phyloP scores from a whole-genome alignment of 495 filamentous ascomycete genomes.

The Penicillium argentinense region DNA sequence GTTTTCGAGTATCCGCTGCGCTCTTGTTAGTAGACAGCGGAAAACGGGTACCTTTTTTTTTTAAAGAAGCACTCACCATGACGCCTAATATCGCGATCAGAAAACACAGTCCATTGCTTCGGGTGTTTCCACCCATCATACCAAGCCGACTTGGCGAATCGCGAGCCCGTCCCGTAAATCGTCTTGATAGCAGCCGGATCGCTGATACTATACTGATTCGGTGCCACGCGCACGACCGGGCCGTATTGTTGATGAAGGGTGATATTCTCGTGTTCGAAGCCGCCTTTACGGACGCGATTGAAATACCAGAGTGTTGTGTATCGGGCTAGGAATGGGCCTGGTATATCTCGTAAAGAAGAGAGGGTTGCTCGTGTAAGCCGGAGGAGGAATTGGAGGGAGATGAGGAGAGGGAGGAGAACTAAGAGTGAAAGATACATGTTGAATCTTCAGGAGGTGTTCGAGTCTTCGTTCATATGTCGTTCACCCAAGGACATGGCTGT shows the following conservation, averaged over 20 bases:
- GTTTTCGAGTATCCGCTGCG: slow-evolving; percentile 34
- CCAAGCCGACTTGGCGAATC: slow-evolving; percentile 41
- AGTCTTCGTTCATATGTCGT: neutral
- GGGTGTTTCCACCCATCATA: slow-evolving; percentile 43
- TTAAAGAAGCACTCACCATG: slow-evolving; percentile 30
- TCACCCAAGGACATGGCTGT: neutral
- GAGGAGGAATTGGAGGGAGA: slow-evolving; percentile 12
- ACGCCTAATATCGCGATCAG: slow-evolving; percentile 40
- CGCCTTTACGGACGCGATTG: slow-evolving; percentile 36
- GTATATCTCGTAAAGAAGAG: slow-evolving; percentile 43
- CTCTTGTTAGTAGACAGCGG: no score
- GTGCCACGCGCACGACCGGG: slow-evolving; percentile 47
- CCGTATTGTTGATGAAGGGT: slow-evolving; percentile 42
- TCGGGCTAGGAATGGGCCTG: slow-evolving; percentile 53
- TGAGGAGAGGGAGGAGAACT: slow-evolving; percentile 10
- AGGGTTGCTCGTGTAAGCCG: slow-evolving; percentile 20
- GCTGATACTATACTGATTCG: slow-evolving; percentile 51
- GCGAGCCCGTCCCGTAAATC: slow-evolving; percentile 44
- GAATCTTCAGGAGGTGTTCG: neutral
- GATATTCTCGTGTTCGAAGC: slow-evolving; percentile 47
- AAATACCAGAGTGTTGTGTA: slow-evolving; percentile 60
- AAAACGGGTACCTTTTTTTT: no score
- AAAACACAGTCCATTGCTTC: slow-evolving; percentile 38
- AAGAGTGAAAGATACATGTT: slow-evolving; percentile 12
- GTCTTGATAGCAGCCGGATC: slow-evolving; percentile 41